Evolutionary conservation across 805 yeast species (phyloP), one percentile per base, ranked within the genome.

Genomic region (Phaffomyces thermotolerans): DNA sequence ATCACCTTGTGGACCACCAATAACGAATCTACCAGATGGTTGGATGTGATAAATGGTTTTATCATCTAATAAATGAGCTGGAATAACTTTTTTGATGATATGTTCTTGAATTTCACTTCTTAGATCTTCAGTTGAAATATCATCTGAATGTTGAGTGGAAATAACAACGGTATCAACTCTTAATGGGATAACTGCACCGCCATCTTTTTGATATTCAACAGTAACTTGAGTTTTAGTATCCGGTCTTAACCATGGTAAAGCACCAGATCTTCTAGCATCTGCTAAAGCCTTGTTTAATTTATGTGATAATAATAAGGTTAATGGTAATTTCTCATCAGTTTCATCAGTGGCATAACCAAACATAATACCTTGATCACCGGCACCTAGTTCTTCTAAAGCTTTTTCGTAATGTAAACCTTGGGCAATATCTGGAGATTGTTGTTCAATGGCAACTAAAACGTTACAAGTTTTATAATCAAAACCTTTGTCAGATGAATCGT

Each of bases 311-410:
- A 93, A 71, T 52, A 93, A 79, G 58, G 99, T 93, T 73, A 93
- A 80, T 61, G 99, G 99, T 61, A 93, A 76, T 68, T 85, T 82
- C 77, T 93, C 98, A 66, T 91, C 95, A 59, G 99, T 90, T 78
- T 93, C 99, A 64, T 93, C 96, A 52, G 98, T 83, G 59, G 99
- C 99, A 71, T 93, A 93, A 72, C 99, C 99, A 67, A 93, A 93
- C 99, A 93, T 93, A 69, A 93, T 93, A 84, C 99, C 99, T 75
- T 93, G 99, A 76, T 93, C 99, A 82, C 99, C 99, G 54, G 99
- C 99, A 71, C 99, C 99, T 64, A 93, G 81, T 48, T 93, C 95
- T 78, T 93, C 99, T 53, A 93, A 75, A 44, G 85, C 95, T 73
- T 83, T 79, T 64, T 93, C 97, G 73, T 85, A 85, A 73, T 93